Percentiles rank a stretch among this genome's conserved stretches.
These are phyloP conservation scores for Escallonia rubra DNA, from an alignment of 129 eudicot species.

Conservation along the genomic window DNA sequence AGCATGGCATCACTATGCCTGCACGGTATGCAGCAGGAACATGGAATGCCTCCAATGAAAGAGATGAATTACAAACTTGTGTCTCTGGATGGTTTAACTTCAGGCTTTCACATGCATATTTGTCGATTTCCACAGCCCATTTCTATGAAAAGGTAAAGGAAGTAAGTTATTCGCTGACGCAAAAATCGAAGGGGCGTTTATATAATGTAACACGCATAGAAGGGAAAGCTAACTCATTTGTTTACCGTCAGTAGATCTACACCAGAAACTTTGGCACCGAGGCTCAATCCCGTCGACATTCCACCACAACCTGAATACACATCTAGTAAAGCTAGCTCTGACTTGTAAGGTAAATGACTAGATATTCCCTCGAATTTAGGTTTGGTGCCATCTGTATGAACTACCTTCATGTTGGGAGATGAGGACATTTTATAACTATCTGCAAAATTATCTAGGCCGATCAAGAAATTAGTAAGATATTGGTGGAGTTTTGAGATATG, in stretches of 20 bases:
- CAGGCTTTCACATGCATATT: slow-evolving; percentile 66
- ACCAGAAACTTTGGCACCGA: slow-evolving; percentile 52
- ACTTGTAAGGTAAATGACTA: slow-evolving; percentile 14
- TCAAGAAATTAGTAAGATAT: slow-evolving; percentile 9
- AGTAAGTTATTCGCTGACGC: slow-evolving; percentile 9
- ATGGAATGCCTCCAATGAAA: neutral
- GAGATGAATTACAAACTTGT: slow-evolving; percentile 40
- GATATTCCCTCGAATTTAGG: slow-evolving; percentile 20
- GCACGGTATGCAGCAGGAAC: too few relatives aligned
- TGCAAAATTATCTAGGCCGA: slow-evolving; percentile 24
- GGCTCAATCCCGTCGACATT: slow-evolving; percentile 68
- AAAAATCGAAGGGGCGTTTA: slow-evolving; percentile 2
- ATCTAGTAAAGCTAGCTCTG: slow-evolving; percentile 48
- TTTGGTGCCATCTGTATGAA: slow-evolving; percentile 16
- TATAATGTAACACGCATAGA: neutral
- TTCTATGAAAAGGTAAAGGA: slow-evolving; percentile 30
- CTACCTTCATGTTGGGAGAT: slow-evolving; percentile 21
- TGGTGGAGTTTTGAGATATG: neutral
- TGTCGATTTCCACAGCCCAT: slow-evolving; percentile 71
- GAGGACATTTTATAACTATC: slow-evolving; percentile 21
- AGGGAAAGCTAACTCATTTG: neutral
- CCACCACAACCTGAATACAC: slow-evolving; percentile 78
- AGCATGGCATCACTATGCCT: neutral
- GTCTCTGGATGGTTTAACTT: slow-evolving; percentile 59
- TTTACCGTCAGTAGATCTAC: slow-evolving; percentile 48